Percentiles rank a stretch among this genome's conserved stretches.
These are phyloP conservation scores for Meyerozyma carpophila DNA, from an alignment of 1,139 yeast genomes.

Conservation along the genomic window DNA sequence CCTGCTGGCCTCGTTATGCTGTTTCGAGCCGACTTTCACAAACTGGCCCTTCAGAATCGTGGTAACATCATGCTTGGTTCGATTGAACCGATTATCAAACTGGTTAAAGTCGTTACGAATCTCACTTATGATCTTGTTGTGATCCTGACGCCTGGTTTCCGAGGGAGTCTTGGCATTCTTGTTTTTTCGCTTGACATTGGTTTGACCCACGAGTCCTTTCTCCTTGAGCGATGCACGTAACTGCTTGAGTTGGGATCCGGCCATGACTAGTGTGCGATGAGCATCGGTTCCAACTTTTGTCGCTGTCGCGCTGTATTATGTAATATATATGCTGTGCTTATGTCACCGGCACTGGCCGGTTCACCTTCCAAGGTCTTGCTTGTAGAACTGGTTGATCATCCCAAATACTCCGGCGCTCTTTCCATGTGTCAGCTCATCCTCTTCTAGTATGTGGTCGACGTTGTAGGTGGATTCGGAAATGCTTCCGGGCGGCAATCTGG, in stretches of 20 bases:
- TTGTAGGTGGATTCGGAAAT: conserved; percentile 23
- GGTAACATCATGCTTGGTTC: conserved; percentile 63
- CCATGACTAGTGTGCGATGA: conserved; percentile 42
- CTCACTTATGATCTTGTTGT: conserved; percentile 46
- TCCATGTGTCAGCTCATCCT: conserved; percentile 17
- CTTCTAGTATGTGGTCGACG: conserved; percentile 26
- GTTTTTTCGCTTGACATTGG: conserved; percentile 53
- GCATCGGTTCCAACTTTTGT: neutral
- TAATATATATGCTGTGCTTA: neutral
- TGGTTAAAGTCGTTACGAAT: conserved; percentile 85
- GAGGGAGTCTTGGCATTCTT: conserved; percentile 55
- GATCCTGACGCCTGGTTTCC: conserved; percentile 66
- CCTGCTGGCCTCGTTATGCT: conserved; percentile 32
- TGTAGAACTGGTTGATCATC: conserved; percentile 76
- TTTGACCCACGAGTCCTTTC: conserved; percentile 79
- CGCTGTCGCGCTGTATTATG: neutral
- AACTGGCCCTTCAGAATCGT: conserved; percentile 48
- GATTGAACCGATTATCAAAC: conserved; percentile 72
- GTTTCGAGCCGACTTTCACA: conserved; percentile 53
- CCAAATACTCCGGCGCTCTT: conserved; percentile 69
- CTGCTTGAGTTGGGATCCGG: conserved; percentile 84
- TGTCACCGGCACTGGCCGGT: neutral
- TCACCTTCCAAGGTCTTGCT: conserved; percentile 33
- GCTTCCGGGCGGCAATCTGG: conserved; percentile 6
- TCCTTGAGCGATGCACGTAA: conserved; percentile 71